Percentiles rank a stretch among this genome's conserved stretches.
Evolutionary conservation across 2,329 filamentous ascomycete genomes (phyloP).

Genomic region (Beauveria varroae): DNA sequence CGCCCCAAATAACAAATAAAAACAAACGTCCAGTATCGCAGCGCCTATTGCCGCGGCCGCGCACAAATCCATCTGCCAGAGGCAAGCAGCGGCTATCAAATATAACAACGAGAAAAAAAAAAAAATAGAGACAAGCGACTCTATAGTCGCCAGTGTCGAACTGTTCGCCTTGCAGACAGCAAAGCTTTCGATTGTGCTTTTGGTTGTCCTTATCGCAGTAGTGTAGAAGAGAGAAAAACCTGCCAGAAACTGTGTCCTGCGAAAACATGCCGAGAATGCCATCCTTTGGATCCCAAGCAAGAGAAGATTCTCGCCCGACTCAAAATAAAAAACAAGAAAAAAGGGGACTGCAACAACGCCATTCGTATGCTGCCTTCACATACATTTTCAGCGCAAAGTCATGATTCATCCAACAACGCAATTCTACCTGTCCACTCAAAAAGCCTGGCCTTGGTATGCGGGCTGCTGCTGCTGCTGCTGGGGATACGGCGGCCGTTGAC

Average conservation of each 20-base stretch:
- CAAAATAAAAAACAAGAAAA: slow-evolving; percentile 14
- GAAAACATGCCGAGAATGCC: background rate
- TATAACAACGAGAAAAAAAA: background rate
- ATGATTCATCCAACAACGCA: slow-evolving; percentile 5
- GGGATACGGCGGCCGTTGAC: slow-evolving; percentile 7
- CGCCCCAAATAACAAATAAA: background rate
- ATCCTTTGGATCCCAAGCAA: background rate
- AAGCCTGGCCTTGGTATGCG: slow-evolving; percentile 31
- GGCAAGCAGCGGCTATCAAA: background rate
- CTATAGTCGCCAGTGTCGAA: background rate
- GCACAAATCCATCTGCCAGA: background rate
- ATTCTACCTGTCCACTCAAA: slow-evolving; percentile 16
- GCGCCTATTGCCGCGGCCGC: background rate
- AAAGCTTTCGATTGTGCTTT: background rate
- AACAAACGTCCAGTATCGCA: background rate
- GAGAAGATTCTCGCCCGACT: background rate
- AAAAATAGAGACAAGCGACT: background rate
- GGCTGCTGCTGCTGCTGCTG: slow-evolving; percentile 8
- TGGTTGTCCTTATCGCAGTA: background rate
- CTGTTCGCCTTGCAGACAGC: background rate
- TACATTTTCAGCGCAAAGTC: background rate
- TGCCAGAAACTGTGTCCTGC: background rate
- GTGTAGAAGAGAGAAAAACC: background rate
- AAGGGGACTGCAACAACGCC: background rate
- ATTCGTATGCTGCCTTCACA: slow-evolving; percentile 1